Evolutionary conservation across 1,284 basidiomycete genomes (phyloP).

Genomic region (Cystobasidium sp.): DNA sequence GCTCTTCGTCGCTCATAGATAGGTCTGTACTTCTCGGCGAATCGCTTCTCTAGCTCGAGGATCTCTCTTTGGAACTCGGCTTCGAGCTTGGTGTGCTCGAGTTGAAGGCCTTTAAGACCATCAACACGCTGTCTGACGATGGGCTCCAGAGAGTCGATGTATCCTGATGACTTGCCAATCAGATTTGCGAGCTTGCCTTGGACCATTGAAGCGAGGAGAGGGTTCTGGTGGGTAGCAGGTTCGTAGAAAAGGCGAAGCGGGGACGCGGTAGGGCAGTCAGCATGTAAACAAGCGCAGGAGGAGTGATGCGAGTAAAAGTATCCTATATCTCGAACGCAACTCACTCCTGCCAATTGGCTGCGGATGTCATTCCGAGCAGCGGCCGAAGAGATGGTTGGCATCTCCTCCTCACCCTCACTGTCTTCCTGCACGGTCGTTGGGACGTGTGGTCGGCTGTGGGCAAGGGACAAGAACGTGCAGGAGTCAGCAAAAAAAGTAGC

Average conservation of each 20-base stretch:
- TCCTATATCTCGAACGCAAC: neutral
- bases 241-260: neutral
- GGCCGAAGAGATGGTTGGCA: constrained; percentile 51
- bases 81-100: constrained; percentile 89
- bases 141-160: constrained; percentile 81
- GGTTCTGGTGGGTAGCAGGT: constrained; percentile 49
- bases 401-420: constrained; percentile 52
- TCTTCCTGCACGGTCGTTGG: constrained; percentile 53
- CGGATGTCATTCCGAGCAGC: constrained; percentile 29
- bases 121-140: constrained; percentile 84
- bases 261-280: neutral
- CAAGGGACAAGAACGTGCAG: neutral
- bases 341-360: constrained; percentile 39
- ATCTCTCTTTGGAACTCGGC: constrained; percentile 96
- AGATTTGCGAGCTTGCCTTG: constrained; percentile 65
- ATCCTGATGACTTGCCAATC: constrained; percentile 79
- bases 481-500: constrained; percentile 5
- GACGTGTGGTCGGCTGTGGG: constrained; percentile 53
- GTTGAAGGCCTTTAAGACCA: constrained; percentile 92
- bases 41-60: constrained; percentile 97
- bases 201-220: constrained; percentile 57
- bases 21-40: constrained; percentile 80
- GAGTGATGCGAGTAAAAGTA: neutral
- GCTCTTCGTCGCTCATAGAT: constrained; percentile 83
- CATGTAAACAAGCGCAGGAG: neutral